Evolutionary conservation across 305 asterid species (phyloP).

Genomic region (Fraxinus latifolia): DNA sequence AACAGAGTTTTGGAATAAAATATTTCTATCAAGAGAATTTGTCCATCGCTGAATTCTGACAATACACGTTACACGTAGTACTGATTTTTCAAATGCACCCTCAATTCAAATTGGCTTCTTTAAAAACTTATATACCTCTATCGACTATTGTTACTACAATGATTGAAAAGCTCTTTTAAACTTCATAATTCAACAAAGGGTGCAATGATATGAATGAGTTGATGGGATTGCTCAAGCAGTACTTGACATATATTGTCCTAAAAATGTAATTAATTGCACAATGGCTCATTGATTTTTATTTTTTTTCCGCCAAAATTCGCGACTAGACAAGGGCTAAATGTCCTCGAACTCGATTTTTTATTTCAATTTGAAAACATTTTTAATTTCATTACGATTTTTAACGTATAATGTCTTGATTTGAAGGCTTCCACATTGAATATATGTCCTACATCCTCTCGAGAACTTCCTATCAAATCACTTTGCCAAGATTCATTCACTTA

Average conservation of each 20-base stretch:
- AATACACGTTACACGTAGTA: neutral
- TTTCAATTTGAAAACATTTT: neutral
- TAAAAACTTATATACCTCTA: neutral
- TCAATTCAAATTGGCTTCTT: neutral
- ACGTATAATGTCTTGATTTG: too few relatives aligned
- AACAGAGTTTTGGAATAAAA: neutral
- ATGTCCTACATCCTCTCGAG: too few relatives aligned
- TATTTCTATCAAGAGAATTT: neutral
- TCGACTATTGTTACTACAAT: neutral
- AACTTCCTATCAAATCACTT: too few relatives aligned
- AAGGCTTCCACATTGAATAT: too few relatives aligned
- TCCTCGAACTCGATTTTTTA: neutral
- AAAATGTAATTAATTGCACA: neutral
- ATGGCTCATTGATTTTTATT: neutral
- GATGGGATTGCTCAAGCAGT: neutral
- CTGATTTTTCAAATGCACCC: neutral
- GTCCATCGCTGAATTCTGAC: too few relatives aligned
- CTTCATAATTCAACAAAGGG: neutral
- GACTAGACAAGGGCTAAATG: neutral
- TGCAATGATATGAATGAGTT: neutral
- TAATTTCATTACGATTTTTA: neutral
- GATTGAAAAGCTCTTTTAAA: too few relatives aligned
- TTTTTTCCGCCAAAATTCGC: neutral
- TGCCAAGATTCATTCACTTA: neutral
- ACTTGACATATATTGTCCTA: neutral